phyloP scores from a whole-genome alignment of 495 filamentous ascomycete genomes.

The Penicillium verhagenii region DNA sequence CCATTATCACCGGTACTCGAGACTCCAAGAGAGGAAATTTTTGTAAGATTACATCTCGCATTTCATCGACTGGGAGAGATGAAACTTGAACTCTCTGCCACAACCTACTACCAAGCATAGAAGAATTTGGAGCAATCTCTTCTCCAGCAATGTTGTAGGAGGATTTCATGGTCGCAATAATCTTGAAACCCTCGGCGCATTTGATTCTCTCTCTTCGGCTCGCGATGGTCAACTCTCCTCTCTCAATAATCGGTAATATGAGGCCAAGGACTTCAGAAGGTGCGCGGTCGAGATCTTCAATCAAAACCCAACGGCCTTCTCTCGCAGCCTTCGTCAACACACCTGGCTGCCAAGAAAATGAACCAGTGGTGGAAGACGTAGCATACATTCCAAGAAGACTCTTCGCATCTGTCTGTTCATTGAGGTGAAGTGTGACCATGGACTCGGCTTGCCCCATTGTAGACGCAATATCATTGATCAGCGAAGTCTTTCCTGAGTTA shows the following conservation, averaged over 20 bases:
- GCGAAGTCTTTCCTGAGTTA: slow-evolving; percentile 85
- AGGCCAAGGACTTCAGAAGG: slow-evolving; percentile 94
- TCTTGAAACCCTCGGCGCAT: slow-evolving; percentile 77
- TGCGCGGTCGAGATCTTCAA: slow-evolving; percentile 94
- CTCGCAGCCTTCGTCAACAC: slow-evolving; percentile 88
- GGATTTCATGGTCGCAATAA: slow-evolving; percentile 88
- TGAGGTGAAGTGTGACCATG: slow-evolving; percentile 90
- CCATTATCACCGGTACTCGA: slow-evolving; percentile 68
- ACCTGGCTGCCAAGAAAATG: slow-evolving; percentile 90
- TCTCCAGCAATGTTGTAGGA: slow-evolving; percentile 68
- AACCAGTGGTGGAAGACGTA: slow-evolving; percentile 76
- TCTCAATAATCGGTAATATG: slow-evolving; percentile 85
- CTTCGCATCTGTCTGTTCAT: slow-evolving; percentile 96
- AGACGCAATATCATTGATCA: slow-evolving; percentile 79
- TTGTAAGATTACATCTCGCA: slow-evolving; percentile 66
- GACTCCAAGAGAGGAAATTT: slow-evolving; percentile 67
- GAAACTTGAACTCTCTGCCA: slow-evolving; percentile 75
- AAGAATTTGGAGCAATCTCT: slow-evolving; percentile 52
- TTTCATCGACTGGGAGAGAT: slow-evolving; percentile 66
- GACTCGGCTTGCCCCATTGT: slow-evolving; percentile 68
- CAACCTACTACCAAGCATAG: slow-evolving; percentile 73
- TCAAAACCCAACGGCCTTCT: slow-evolving; percentile 93
- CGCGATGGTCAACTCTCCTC: slow-evolving; percentile 80
- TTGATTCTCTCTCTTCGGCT: slow-evolving; percentile 81
- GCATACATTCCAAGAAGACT: slow-evolving; percentile 92